These are phyloP conservation scores for Lathyrus sativus DNA, from an alignment of 306 rosid genomes.

Conservation along the genomic window DNA sequence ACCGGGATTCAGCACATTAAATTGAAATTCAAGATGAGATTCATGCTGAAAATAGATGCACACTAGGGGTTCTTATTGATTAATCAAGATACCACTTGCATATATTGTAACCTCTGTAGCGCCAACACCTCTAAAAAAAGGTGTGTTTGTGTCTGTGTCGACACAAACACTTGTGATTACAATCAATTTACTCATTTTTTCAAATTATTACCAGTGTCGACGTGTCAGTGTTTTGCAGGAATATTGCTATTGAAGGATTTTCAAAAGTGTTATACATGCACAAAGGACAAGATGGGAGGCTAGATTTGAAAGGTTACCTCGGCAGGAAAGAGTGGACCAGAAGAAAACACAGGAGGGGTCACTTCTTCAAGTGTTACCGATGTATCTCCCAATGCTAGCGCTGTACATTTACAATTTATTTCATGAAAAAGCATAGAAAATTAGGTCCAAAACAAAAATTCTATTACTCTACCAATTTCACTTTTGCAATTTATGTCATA, in stretches of 20 bases:
- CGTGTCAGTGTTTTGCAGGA: background rate
- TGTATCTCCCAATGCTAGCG: slow-evolving; percentile 88
- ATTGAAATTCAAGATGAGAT: background rate
- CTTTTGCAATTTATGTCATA: too few species aligned
- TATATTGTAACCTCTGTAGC: background rate
- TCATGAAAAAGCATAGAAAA: background rate
- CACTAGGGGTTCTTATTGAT: background rate
- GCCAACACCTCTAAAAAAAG: too few species aligned
- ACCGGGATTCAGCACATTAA: background rate
- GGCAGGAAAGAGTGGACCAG: slow-evolving; percentile 81
- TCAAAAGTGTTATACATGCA: slow-evolving; percentile 15
- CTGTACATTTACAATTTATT: slow-evolving; percentile 53
- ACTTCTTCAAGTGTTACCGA: slow-evolving; percentile 78
- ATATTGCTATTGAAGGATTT: background rate
- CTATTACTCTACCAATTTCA: too few species aligned
- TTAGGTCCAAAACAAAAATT: too few species aligned
- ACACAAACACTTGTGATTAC: too few species aligned
- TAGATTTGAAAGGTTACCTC: slow-evolving; percentile 57
- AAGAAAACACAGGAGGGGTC: slow-evolving; percentile 67
- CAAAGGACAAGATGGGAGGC: slow-evolving; percentile 22
- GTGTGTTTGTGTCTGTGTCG: too few species aligned
- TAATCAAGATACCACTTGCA: background rate
- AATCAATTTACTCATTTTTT: too few species aligned
- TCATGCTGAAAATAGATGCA: background rate
- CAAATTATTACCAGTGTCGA: too few species aligned